These are phyloP conservation scores for Ophiocordyceps camponoti-saundersi DNA, from an alignment of 2,329 filamentous ascomycete genomes.

Conservation along the genomic window DNA sequence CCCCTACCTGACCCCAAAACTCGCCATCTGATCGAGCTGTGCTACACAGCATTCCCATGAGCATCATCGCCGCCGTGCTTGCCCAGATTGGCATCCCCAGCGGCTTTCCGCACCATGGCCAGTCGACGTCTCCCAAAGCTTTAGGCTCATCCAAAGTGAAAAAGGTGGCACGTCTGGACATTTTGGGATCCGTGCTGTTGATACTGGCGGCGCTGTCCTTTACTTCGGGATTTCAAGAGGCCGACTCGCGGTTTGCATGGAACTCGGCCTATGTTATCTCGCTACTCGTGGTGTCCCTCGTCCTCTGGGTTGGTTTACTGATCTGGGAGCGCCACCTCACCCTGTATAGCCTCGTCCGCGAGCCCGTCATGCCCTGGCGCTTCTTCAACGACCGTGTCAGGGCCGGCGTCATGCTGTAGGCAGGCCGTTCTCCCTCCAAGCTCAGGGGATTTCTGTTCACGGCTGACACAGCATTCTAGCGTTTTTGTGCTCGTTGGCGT, in stretches of 20 bases:
- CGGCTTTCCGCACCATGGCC: background rate
- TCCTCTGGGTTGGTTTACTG: constrained; percentile 1
- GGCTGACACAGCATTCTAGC: background rate
- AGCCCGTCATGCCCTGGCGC: constrained; percentile 9
- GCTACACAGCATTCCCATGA: constrained; percentile 8
- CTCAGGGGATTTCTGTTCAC: background rate
- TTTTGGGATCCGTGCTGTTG: constrained; percentile 1
- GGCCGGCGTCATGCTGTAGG: constrained; percentile 6
- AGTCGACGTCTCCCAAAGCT: background rate
- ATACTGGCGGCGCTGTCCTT: constrained; percentile 1
- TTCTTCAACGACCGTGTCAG: constrained; percentile 6
- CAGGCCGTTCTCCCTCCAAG: background rate
- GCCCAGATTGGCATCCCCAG: background rate
- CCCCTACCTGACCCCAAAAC: background rate
- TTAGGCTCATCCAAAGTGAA: background rate
- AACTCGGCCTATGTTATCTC: constrained; percentile 1
- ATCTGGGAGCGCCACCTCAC: constrained; percentile 2
- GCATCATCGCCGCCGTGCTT: background rate
- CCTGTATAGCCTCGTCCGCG: background rate
- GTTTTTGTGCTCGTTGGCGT: constrained; percentile 1
- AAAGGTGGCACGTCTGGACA: background rate
- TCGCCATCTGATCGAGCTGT: background rate
- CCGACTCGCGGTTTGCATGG: constrained; percentile 1
- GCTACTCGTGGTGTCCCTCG: background rate
- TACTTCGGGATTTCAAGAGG: constrained; percentile 2